These are phyloP conservation scores for Oropetium thomaeum DNA, from an alignment of 176 grass and related monocot species.

Conservation along the genomic window DNA sequence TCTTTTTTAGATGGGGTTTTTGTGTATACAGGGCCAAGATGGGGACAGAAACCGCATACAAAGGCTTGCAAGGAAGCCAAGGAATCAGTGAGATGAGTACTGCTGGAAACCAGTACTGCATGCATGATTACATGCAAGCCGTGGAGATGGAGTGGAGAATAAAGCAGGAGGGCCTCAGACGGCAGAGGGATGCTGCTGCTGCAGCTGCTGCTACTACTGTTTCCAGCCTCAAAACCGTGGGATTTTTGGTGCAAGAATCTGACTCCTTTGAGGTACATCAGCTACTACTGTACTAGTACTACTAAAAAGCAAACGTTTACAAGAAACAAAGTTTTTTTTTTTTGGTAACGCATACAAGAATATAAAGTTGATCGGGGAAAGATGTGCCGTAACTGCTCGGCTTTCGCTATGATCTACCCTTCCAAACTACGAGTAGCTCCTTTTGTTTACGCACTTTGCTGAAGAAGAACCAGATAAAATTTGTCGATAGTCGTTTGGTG, in stretches of 20 bases:
- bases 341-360: no score
- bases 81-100: constrained; percentile 49
- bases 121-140: constrained; percentile 84
- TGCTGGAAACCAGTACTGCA: constrained; percentile 53
- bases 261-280: constrained; percentile 74
- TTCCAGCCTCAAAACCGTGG: constrained; percentile 58
- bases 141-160: constrained; percentile 56
- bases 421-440: neutral
- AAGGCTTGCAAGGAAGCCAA: constrained; percentile 64
- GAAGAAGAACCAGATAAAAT: neutral
- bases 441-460: neutral
- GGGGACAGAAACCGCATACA: constrained; percentile 43
- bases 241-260: constrained; percentile 66
- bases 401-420: constrained; percentile 11
- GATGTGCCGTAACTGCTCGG: constrained; percentile 33
- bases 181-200: constrained; percentile 57
- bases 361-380: constrained; percentile 41
- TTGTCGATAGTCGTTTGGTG: neutral
- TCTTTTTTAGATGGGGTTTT: constrained; percentile 20
- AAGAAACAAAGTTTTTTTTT: no score
- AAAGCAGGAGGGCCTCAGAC: constrained; percentile 65
- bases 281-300: no score
- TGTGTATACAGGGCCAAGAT: constrained; percentile 56
- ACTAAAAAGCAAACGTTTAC: constrained; percentile 7
- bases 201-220: constrained; percentile 37